phyloP scores from a whole-genome alignment of 2,329 filamentous ascomycete genomes.

The Stromatinia cepivora region DNA sequence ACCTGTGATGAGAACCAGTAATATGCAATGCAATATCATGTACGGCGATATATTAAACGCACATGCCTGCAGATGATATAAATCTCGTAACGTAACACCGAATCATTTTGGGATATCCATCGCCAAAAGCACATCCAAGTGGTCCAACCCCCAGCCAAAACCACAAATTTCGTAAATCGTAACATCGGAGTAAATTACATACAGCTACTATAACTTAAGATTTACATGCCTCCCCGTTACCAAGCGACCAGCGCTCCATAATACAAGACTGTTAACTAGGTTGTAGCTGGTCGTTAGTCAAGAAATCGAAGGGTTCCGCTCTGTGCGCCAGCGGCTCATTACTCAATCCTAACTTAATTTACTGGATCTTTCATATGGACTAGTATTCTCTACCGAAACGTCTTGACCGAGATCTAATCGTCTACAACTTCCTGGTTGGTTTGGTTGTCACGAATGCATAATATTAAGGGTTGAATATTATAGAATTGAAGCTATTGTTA shows the following conservation, averaged over 20 bases:
- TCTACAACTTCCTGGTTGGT: neutral
- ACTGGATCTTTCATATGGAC: neutral
- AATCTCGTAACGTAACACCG: conserved; percentile 16
- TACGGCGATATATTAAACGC: neutral
- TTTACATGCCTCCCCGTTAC: neutral
- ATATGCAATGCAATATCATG: conserved; percentile 9
- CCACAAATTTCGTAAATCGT: neutral
- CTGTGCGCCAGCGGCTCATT: conserved; percentile 12
- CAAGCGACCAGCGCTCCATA: neutral
- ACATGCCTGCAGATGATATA: conserved; percentile 9
- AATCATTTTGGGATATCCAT: conserved; percentile 7
- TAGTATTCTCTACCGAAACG: neutral
- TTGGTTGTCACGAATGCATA: too few species aligned
- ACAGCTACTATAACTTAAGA: neutral
- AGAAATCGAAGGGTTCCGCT: neutral
- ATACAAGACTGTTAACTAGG: neutral
- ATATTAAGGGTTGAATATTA: too few species aligned
- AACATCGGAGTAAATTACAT: neutral
- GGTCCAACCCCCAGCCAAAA: neutral
- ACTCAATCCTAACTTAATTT: conserved; percentile 12
- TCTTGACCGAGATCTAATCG: conserved; percentile 5
- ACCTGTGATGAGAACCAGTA: conserved; percentile 5
- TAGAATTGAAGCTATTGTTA: too few species aligned
- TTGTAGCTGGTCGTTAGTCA: neutral
- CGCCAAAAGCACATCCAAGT: neutral